Conservation (phyloP, 2,329 filamentous ascomycete genomes). For the Ceratocystis ficicola region DNA sequence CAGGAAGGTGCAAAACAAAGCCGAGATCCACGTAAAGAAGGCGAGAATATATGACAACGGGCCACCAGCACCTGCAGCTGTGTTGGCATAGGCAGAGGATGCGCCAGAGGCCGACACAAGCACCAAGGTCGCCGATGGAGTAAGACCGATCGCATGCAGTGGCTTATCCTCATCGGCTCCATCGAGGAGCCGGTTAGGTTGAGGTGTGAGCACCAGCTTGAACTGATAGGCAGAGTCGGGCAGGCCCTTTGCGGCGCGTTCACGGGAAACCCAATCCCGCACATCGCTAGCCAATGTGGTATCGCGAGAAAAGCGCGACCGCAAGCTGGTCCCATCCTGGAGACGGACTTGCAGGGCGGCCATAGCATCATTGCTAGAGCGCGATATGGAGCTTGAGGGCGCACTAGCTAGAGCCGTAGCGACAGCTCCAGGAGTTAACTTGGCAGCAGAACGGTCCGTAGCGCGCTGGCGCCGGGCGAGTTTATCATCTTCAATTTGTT, state of each 20-base stretch:
- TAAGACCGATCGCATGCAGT: slow-evolving; percentile 57
- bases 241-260: slow-evolving; percentile 40
- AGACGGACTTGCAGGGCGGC: slow-evolving; percentile 63
- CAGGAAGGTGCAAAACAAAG: slow-evolving; percentile 4
- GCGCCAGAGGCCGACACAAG: slow-evolving; percentile 54
- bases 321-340: slow-evolving; percentile 71
- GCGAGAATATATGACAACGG: slow-evolving; percentile 28
- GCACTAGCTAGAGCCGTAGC: slow-evolving; percentile 28
- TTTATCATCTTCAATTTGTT: slow-evolving; percentile 66
- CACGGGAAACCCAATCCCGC: slow-evolving; percentile 62
- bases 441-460: slow-evolving; percentile 27
- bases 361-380: slow-evolving; percentile 27
- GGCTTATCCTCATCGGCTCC: slow-evolving; percentile 59
- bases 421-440: slow-evolving; percentile 27
- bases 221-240: slow-evolving; percentile 55
- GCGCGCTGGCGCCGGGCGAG: slow-evolving; percentile 47
- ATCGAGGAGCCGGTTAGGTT: slow-evolving; percentile 62
- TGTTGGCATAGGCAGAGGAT: slow-evolving; percentile 32
- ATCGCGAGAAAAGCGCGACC: slow-evolving; percentile 54
- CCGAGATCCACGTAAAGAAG: slow-evolving; percentile 31
- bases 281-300: slow-evolving; percentile 54
- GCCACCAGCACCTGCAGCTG: neutral
- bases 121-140: slow-evolving; percentile 71
- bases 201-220: slow-evolving; percentile 68
- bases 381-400: slow-evolving; percentile 29